Percentiles rank a stretch among this genome's conserved stretches.
phyloP scores from a whole-genome alignment of 108 stramenopile species.

The Cyclotella choctawhatcheeana region DNA sequence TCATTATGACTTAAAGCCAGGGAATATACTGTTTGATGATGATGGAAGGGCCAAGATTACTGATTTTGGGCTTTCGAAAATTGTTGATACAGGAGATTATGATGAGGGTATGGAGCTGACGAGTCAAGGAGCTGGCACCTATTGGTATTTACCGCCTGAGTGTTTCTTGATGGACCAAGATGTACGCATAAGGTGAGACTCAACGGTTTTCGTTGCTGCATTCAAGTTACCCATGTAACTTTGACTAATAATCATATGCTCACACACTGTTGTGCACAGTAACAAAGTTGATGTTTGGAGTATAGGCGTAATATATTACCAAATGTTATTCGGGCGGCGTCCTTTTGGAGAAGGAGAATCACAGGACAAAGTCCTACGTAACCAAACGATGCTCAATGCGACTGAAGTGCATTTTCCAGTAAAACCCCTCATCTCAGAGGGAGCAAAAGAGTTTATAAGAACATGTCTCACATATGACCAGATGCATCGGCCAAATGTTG shows the following conservation, averaged over 20 bases:
- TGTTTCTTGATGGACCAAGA: conserved; percentile 90
- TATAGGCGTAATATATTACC: conserved; percentile 98
- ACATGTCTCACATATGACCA: conserved; percentile 93
- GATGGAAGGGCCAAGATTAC: conserved; percentile 97
- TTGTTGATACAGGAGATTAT: conserved; percentile 78
- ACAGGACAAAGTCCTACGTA: conserved; percentile 90
- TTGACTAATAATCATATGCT: no score
- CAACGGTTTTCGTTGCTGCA: neutral
- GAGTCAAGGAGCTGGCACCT: conserved; percentile 99
- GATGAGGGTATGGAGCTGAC: conserved; percentile 98
- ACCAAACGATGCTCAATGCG: conserved; percentile 94
- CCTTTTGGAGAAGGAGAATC: conserved; percentile 99
- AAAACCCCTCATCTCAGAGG: conserved; percentile 81
- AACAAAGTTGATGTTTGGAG: conserved; percentile 99
- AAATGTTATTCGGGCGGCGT: conserved; percentile 96
- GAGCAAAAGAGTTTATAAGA: conserved; percentile 93
- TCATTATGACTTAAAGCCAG: conserved; percentile 96
- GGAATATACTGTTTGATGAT: conserved; percentile 94
- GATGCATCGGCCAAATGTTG: conserved; percentile 88
- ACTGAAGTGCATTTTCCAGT: conserved; percentile 91
- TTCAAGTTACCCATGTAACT: no score
- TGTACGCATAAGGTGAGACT: conserved; percentile 67
- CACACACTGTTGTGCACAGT: conserved; percentile 48
- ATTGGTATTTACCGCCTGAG: conserved; percentile 99
- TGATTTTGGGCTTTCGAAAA: conserved; percentile 97